Conservation (phyloP, 2,329 filamentous ascomycete genomes). For the Exophiala sp. region DNA sequence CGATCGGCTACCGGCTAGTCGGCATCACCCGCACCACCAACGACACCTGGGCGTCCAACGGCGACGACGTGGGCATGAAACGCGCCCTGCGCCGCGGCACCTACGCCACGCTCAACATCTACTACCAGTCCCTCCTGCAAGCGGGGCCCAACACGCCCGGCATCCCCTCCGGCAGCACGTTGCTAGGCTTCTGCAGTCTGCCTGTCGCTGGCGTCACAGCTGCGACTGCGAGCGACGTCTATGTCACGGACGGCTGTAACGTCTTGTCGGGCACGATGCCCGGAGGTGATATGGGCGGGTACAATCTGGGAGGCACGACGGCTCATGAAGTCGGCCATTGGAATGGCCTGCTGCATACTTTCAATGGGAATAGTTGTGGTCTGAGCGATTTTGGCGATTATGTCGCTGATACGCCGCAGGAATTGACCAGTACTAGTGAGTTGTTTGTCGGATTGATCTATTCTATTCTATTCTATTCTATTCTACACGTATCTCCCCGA, state of each 20-base stretch:
- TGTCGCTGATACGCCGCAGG: conserved; percentile 42
- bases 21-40: conserved; percentile 49
- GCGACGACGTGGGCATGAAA: conserved; percentile 49
- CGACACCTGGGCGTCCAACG: conserved; percentile 50
- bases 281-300: conserved; percentile 44
- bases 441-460: not conserved
- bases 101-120: conserved; percentile 53
- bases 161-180: conserved; percentile 31
- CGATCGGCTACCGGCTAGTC: conserved; percentile 47
- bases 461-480: not conserved
- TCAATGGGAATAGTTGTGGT: conserved; percentile 38
- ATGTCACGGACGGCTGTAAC: conserved; percentile 52
- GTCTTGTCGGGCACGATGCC: conserved; percentile 54
- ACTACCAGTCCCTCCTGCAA: conserved; percentile 53
- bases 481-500: too few species aligned
- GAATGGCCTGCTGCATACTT: conserved; percentile 44
- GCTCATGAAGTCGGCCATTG: conserved; percentile 45
- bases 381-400: conserved; percentile 37
- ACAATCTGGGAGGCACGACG: conserved; percentile 43
- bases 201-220: conserved; percentile 38
- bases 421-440: conserved; percentile 48
- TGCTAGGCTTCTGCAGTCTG: conserved; percentile 53
- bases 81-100: conserved; percentile 47
- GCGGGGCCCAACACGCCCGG: conserved; percentile 28
- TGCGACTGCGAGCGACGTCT: conserved; percentile 36